Evolutionary conservation across 2,329 filamentous ascomycete species (phyloP), one percentile per base, ranked within the genome.

Genomic region (Paraphoma sp.): DNA sequence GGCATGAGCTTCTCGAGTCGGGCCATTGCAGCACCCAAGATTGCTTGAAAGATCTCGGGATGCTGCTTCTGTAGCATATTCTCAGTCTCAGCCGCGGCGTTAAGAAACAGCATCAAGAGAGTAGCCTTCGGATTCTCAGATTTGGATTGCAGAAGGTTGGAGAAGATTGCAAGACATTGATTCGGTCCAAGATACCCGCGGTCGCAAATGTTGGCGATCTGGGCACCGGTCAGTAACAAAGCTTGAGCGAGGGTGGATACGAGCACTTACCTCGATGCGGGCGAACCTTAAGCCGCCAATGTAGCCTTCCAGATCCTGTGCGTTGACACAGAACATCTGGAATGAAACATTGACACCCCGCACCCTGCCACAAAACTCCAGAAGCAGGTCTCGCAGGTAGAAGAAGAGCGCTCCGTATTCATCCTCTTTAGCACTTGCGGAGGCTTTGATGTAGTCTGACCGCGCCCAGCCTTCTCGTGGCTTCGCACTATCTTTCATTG

Each of bases 171-270:
- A 1, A 81, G 53, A 0, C 65, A 71, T 0, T 12, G 30, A 2
- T 49, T 6, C 3, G 68, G 59, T 0, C 78, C 78, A 2, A 79
- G 29, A 45, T 74, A 79, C n/a, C 55, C 59, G 0, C 29, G 10
- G 51, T 82, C 79, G 9, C 68, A 60, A n/a, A 81, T 76, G 56
- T 81, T 81, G 2, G 77, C 71, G 0, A 78, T 59, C 77, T 81
- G 23, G 28, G 31, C 31, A 42, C 11, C 3, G 2, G 10, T 42
- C n/a, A 43, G 11, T n/a, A n/a, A n/a, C n/a, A n/a, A n/a, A n/a
- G n/a, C n/a, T n/a, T n/a, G n/a, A n/a, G n/a, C n/a, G n/a, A n/a
- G n/a, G n/a, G n/a, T n/a, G n/a, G n/a, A n/a, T n/a, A n/a, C n/a
- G n/a, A n/a, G n/a, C n/a, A n/a, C n/a, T 41, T 65, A 80, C 78